Conservation (phyloP, 106 monocot genomes). For the Triglochin maritima region DNA sequence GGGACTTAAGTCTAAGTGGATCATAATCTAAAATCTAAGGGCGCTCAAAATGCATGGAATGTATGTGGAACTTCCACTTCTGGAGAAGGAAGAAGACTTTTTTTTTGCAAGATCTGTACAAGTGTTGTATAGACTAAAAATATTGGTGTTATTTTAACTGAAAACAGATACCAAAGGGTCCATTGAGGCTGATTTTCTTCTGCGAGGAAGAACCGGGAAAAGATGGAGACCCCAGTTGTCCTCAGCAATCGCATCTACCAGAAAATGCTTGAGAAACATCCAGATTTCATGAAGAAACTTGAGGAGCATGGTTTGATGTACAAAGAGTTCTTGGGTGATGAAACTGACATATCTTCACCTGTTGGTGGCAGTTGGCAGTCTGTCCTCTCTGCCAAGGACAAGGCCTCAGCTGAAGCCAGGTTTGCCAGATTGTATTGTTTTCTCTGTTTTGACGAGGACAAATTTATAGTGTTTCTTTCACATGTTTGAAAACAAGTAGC, state of each 20-base stretch:
- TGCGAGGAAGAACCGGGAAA: constrained; percentile 73
- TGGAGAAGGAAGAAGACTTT: no score
- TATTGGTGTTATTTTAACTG: no score
- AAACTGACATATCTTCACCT: constrained; percentile 80
- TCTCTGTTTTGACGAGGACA: not conserved
- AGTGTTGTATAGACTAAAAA: no score
- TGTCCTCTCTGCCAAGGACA: constrained; percentile 71
- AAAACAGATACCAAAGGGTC: constrained; percentile 57
- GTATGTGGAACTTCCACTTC: no score
- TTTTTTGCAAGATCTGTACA: no score
- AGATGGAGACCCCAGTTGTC: constrained; percentile 87
- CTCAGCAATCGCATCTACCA: constrained; percentile 72
- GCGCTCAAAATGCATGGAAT: no score
- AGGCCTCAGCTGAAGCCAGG: constrained; percentile 63
- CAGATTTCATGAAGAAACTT: constrained; percentile 66
- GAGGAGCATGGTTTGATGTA: constrained; percentile 74
- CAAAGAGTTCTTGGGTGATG: constrained; percentile 50
- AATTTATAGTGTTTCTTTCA: no score
- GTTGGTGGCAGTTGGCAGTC: constrained; percentile 94
- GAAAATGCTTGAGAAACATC: constrained; percentile 59
- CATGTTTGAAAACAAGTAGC: no score
- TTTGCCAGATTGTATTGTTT: not conserved
- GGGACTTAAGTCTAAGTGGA: no score
- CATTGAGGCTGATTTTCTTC: constrained; percentile 79
- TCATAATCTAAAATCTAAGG: no score